Conservation (phyloP, 1,284 basidiomycete species). For the Marasmius fiardii region DNA sequence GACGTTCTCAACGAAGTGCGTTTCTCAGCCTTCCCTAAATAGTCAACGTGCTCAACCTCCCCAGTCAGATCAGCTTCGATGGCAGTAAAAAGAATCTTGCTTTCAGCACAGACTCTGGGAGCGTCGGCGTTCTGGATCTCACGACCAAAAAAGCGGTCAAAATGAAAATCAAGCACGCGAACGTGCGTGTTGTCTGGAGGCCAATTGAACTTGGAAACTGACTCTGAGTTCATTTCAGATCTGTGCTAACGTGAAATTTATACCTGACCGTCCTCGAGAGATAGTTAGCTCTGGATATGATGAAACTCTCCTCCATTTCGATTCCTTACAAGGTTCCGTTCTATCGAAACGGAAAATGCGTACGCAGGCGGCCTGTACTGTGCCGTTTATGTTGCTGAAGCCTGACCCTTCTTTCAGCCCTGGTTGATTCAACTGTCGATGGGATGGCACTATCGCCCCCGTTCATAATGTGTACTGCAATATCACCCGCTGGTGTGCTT, state of each 20-base stretch:
- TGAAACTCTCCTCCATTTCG: slow-evolving; percentile 62
- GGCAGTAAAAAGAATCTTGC: slow-evolving; percentile 53
- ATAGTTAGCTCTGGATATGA: slow-evolving; percentile 78
- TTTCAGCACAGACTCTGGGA: slow-evolving; percentile 66
- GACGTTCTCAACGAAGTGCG: slow-evolving; percentile 70
- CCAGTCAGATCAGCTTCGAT: slow-evolving; percentile 60
- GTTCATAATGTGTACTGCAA: slow-evolving; percentile 59
- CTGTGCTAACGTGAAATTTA: slow-evolving; percentile 63
- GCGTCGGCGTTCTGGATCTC: slow-evolving; percentile 62
- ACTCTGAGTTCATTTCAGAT: slow-evolving; percentile 41
- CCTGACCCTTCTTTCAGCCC: slow-evolving; percentile 27
- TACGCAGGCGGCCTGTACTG: slow-evolving; percentile 26
- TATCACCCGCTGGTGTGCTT: slow-evolving; percentile 55
- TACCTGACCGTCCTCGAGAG: slow-evolving; percentile 66
- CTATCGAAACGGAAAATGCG: slow-evolving; percentile 60
- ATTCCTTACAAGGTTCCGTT: slow-evolving; percentile 51
- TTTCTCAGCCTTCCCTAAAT: slow-evolving; percentile 5
- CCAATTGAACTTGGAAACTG: slow-evolving; percentile 4
- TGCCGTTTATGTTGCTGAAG: not conserved
- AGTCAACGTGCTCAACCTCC: slow-evolving; percentile 21
- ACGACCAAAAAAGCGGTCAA: slow-evolving; percentile 38
- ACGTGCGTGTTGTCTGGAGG: slow-evolving; percentile 37
- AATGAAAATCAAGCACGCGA: slow-evolving; percentile 63
- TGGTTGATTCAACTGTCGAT: slow-evolving; percentile 32
- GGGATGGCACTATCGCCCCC: slow-evolving; percentile 66